These are phyloP conservation scores for Penicillium sp. DNA, from an alignment of 2,329 filamentous ascomycete genomes.

Conservation along the genomic window DNA sequence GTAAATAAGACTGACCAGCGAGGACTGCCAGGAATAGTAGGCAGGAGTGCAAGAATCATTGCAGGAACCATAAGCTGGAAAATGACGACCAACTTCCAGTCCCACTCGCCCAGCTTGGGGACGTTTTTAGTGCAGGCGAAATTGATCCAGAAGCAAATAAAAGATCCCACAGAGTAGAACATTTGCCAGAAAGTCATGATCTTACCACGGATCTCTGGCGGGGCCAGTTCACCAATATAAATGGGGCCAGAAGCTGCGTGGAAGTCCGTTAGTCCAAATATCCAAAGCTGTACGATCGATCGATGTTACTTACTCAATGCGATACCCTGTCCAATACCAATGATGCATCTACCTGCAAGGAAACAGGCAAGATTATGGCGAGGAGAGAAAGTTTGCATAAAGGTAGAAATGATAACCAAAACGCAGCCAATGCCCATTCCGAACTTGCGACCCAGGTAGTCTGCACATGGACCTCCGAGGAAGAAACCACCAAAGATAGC, in stretches of 20 bases:
- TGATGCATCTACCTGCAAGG: conserved; percentile 66
- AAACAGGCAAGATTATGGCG: conserved; percentile 62
- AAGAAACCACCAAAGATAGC: conserved; percentile 70
- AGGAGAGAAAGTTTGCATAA: conserved; percentile 67
- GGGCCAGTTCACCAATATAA: conserved; percentile 68
- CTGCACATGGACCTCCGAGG: conserved; percentile 63
- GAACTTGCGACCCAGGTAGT: conserved; percentile 60
- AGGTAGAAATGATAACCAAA: conserved; percentile 65
- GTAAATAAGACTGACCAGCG: conserved; percentile 51
- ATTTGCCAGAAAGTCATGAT: conserved; percentile 71
- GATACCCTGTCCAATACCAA: conserved; percentile 69
- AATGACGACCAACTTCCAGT: conserved; percentile 71
- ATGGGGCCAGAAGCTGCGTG: conserved; percentile 62
- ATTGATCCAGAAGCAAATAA: conserved; percentile 66
- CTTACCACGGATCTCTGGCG: conserved; percentile 62
- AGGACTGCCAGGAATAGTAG: conserved; percentile 67
- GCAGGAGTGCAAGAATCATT: conserved; percentile 61
- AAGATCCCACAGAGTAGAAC: conserved; percentile 65
- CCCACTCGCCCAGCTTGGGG: conserved; percentile 63
- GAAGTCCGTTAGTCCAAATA: conserved; percentile 3
- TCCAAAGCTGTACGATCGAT: background rate
- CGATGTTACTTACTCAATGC: conserved; percentile 54
- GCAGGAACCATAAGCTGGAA: conserved; percentile 69
- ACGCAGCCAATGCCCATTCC: conserved; percentile 66
- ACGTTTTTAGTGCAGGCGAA: conserved; percentile 60